A percentile compares a stretch with the other conserved stretches of the same genome.
phyloP scores from a whole-genome alignment of 371 early-diverging fungal species.

The Aphelidium insulamus region DNA sequence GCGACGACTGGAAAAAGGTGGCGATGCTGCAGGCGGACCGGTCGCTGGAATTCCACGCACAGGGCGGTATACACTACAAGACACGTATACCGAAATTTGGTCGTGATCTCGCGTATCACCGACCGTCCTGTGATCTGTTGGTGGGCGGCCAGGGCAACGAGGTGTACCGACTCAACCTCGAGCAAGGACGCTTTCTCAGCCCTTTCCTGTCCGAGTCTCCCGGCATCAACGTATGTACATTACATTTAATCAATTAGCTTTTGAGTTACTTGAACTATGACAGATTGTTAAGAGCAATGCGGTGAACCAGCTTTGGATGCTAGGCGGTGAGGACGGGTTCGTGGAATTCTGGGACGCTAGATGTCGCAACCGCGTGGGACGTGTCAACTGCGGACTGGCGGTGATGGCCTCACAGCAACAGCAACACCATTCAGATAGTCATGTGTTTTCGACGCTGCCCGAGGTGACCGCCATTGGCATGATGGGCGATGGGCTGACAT shows the following conservation, averaged over 20 bases:
- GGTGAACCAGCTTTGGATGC: conserved; percentile 74
- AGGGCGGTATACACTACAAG: conserved; percentile 82
- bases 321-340: conserved; percentile 65
- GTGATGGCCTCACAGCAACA: background rate
- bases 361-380: conserved; percentile 44
- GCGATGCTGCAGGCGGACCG: conserved; percentile 82
- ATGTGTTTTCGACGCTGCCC: conserved; percentile 8
- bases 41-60: conserved; percentile 90
- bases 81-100: conserved; percentile 94
- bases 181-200: conserved; percentile 81
- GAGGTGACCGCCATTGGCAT: conserved; percentile 57
- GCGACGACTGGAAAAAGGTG: conserved; percentile 94
- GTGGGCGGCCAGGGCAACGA: conserved; percentile 58
- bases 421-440: no score
- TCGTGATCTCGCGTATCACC: conserved; percentile 77
- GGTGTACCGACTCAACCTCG: conserved; percentile 82
- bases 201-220: conserved; percentile 48
- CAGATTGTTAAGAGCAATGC: conserved; percentile 44
- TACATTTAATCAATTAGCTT: background rate
- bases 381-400: conserved; percentile 18
- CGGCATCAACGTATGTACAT: conserved; percentile 42
- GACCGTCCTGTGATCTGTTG: conserved; percentile 71
- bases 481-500: conserved; percentile 62
- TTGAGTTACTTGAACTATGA: background rate
- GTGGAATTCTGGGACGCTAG: conserved; percentile 91